Base-by-base conservation (phyloP, 116 monocot genomes). In the Iris pallida region DNA sequence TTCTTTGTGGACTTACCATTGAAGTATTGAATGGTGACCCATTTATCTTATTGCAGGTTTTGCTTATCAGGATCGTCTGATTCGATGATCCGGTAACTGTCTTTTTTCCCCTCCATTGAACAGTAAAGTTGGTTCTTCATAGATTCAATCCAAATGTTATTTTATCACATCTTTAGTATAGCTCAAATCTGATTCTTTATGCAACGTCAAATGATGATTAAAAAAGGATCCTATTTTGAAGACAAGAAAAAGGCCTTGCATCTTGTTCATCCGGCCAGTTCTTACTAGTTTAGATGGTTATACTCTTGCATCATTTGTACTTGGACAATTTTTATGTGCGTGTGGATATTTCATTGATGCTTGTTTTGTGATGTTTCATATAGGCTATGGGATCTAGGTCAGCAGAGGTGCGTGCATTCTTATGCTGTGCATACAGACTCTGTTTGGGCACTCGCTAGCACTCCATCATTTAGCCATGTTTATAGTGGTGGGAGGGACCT, bases 61-160 rank as follows among this genome's bases (percentile, higher is more conserved):
- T 94, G 94, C 75, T 66, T 94, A 59, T 94, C 94, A 63, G 94
- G 94, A 40, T 94, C 94, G 18, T 94, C 94, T 44, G 94, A 94
- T 78, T 94, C 94, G 40, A 88, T 94, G 94, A 94, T 94, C 52
- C 80, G 94, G 94, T 94, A 85, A 72, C 45, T 57, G 46, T 20
- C 44, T 3, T 68, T 47, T 57, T 5, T 17, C 46, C 16, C 7
- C 4, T 30, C 30, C 30, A 30, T 30, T 30, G 30, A 30, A 30
- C 30, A 30, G 30, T 30, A 30, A 30, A 30, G 30, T 30, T 30
- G 30, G 30, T 30, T 30, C 30, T 30, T 30, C 30, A 30, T 30
- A 30, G 30, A 30, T 30, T 30, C 30, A 30, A 30, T 30, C 30
- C 30, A 30, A 30, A 30, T 30, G 30, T 30, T 30, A 30, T 30